A percentile compares a stretch with the other conserved stretches of the same genome.
Conservation (phyloP, 257 asterid genomes). For the Mentha longifolia region DNA sequence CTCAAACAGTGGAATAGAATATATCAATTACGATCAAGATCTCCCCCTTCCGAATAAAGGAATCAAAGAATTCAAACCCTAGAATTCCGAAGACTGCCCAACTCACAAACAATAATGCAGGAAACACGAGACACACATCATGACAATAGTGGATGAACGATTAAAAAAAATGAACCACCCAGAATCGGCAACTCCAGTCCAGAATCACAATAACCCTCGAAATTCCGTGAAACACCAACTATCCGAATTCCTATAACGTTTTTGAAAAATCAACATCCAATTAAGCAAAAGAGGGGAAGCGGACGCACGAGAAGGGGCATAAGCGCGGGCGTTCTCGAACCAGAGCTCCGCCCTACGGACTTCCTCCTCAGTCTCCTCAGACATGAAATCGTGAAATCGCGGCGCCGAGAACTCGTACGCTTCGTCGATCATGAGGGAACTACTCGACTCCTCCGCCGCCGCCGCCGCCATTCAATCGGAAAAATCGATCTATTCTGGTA, state of each 20-base stretch:
- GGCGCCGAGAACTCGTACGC: constrained; percentile 89
- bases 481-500: not conserved
- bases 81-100: not conserved
- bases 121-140: not conserved
- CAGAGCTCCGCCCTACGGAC: constrained; percentile 75
- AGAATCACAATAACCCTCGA: constrained; percentile 8
- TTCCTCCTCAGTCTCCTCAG: constrained; percentile 67
- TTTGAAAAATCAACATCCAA: not conserved
- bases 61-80: constrained; percentile 19
- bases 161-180: not conserved
- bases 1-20: not conserved
- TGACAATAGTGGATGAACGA: not conserved
- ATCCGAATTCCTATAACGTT: not conserved
- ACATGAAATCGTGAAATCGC: constrained; percentile 63
- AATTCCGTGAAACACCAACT: not conserved
- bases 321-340: constrained; percentile 59
- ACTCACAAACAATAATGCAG: not conserved
- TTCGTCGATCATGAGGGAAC: constrained; percentile 55
- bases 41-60: not conserved
- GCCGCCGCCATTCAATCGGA: constrained; percentile 46
- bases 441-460: constrained; percentile 53
- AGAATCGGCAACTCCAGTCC: not conserved
- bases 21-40: too few relatives aligned
- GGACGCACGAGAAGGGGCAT: constrained; percentile 94
- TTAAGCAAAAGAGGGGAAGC: not conserved